phyloP scores from a whole-genome alignment of 306 rosid genomes.

The Purshia tridentata region DNA sequence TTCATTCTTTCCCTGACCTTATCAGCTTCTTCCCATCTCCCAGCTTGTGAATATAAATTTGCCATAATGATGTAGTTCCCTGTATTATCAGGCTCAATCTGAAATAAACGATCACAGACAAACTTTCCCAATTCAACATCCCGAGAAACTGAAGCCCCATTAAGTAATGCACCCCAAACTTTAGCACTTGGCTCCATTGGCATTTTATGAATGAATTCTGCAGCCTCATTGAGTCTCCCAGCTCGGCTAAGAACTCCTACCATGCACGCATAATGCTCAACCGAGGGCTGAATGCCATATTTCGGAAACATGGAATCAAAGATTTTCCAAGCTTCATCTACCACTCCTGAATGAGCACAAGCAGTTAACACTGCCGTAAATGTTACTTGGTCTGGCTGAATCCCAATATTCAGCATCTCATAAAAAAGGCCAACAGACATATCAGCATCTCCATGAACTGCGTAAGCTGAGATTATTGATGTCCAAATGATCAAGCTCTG shows the following conservation, averaged over 20 bases:
- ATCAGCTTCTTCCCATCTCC: conserved; percentile 82
- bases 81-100: conserved; percentile 73
- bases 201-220: conserved; percentile 60
- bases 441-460: conserved; percentile 67
- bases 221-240: conserved; percentile 72
- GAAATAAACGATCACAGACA: conserved; percentile 57
- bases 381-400: conserved; percentile 77
- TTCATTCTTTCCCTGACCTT: conserved; percentile 63
- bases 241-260: conserved; percentile 80
- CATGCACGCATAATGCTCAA: conserved; percentile 93
- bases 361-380: conserved; percentile 67
- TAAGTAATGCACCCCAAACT: conserved; percentile 88
- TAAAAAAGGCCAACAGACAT: conserved; percentile 50
- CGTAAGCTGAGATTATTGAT: conserved; percentile 76
- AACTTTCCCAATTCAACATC: conserved; percentile 71
- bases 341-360: conserved; percentile 75
- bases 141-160: conserved; percentile 73
- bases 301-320: conserved; percentile 47
- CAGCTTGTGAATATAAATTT: conserved; percentile 68
- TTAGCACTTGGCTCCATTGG: conserved; percentile 70
- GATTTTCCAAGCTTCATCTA: conserved; percentile 76
- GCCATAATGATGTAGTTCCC: conserved; percentile 87
- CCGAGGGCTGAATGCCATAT: conserved; percentile 57
- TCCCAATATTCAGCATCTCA: conserved; percentile 58
- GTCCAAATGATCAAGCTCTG: conserved; percentile 75